Base-by-base conservation (phyloP, 495 filamentous ascomycete genomes). In the Hyaloscypha variabilis region DNA sequence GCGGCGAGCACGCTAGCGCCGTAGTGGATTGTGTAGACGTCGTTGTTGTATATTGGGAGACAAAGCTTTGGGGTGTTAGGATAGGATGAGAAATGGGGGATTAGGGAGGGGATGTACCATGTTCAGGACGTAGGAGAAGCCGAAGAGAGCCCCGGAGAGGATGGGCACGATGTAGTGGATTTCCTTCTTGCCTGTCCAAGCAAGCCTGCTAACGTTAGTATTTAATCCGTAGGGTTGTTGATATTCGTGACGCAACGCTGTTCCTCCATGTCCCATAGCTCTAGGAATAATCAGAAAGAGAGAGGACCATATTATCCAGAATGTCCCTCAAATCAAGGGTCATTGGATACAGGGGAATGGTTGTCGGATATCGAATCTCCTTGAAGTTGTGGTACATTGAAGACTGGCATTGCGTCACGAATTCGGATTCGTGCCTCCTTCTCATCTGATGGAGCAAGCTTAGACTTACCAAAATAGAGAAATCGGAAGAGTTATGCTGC, bases 1-100 rank as follows among this genome's bases (percentile, higher is more conserved):
- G 86, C 86, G 14, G 85, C 86, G 25, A 84, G 68, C 6, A 87
- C 87, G 25, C 81, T 84, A 0, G 88, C 87, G 4, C 87, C 81
- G 31, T 82, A 83, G n/a, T 77, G 74, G 0, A 82, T 77, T 6
- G 80, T 78, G 64, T 90, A 90, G 0, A 81, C 76, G 61, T 91
- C 88, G 19, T 82, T 74, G 2, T 85, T 75, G 65, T 89, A 90
- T 0, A 66, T 49, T 29, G 64, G 57, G 14, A 65, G 10, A n/a
- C 49, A 65, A 17, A 65, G 19, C 39, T 50, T 17, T 8, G 10
- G 4, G 14, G 17, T 13, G 26, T 58, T 17, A 58, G 55, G n/a
- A 49, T 46, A 13, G 36, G 30, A 51, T 6, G 1, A 10, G 23
- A 17, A 51, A 51, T 13, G 28, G 14, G 30, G 30, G 30, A 10